Base-by-base conservation (phyloP, 78 protist species). In the Dictyostelium citrinum region DNA sequence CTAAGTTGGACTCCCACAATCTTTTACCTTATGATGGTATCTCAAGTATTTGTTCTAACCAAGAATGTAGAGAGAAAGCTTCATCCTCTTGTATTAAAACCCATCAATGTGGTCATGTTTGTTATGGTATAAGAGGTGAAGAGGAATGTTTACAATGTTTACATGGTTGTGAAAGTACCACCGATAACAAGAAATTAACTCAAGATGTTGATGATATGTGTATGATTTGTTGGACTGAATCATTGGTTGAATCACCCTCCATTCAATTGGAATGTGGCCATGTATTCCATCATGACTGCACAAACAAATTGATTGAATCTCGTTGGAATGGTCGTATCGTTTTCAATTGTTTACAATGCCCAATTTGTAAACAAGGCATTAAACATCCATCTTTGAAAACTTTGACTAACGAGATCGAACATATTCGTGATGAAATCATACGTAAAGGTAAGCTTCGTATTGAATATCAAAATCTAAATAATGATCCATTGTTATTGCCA, bases 191-290 rank as follows among this genome's bases (percentile, higher is more conserved):
- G 16, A 78, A 72, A 20, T 43, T 80, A 9, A 55, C 90, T 22
- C 91, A 93, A 86, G 90, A 94, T 74, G 51, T 71, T 11, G 97
- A 96, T 43, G 96, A 93, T 35, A 93, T 91, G 75, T 96, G 97
- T 91, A 71, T 79, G 90, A 91, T 96, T 71, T 96, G 97, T 72
- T 96, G 96, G 96, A 90, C 88, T 7, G 97, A 95, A 6, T 31
- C 70, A 27, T 35, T 96, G 5, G 20, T 77, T 5, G 96, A 77
- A 29, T 91, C 96, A 7, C 97, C 97, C 24, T 81, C 90, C 1
- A 77, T 96, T 29, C 95, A 82, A 76, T 81, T 96, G 68, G 97
- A 82, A 9, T 96, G 97, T 84, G 97, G 96, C 17, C 97, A 96
- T 64, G 72, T 94, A 43, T 82, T 96, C 91, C 97, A 96, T 77